These are phyloP conservation scores for Xylaria curta DNA, from an alignment of 495 filamentous ascomycete species.

Conservation along the genomic window DNA sequence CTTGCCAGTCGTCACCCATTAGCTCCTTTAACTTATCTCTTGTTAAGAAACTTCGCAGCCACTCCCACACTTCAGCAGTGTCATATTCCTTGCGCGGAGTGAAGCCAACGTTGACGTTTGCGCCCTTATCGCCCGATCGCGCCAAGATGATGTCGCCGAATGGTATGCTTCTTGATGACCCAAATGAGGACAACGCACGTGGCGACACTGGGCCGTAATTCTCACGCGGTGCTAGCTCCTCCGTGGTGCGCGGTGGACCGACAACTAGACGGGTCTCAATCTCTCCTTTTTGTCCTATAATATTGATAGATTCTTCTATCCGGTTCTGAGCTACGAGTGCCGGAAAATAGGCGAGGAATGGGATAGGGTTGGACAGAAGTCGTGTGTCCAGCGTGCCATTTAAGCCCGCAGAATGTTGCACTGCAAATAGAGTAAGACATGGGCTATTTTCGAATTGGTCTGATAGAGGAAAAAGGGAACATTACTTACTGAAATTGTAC, in stretches of 20 bases:
- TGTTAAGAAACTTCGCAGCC: constrained; percentile 57
- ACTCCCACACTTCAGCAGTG: constrained; percentile 50
- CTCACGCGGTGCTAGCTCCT: constrained; percentile 44
- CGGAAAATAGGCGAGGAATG: constrained; percentile 40
- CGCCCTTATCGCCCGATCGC: constrained; percentile 61
- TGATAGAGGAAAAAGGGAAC: not conserved
- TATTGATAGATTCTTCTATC: constrained; percentile 33
- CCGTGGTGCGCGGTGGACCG: constrained; percentile 41
- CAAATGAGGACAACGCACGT: constrained; percentile 39
- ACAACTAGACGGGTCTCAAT: constrained; percentile 30
- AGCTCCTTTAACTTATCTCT: constrained; percentile 45
- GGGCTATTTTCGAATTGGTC: not conserved
- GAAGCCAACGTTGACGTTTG: constrained; percentile 62
- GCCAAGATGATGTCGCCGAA: constrained; percentile 57
- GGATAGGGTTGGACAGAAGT: constrained; percentile 31
- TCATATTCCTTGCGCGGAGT: constrained; percentile 25
- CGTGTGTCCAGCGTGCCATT: constrained; percentile 36
- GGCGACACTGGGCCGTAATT: constrained; percentile 43
- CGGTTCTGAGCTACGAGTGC: constrained; percentile 36
- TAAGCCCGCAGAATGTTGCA: constrained; percentile 41
- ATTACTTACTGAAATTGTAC: constrained; percentile 27
- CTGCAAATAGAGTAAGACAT: not conserved
- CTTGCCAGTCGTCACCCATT: constrained; percentile 48
- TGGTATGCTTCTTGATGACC: constrained; percentile 49
- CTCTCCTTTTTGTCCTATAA: constrained; percentile 25